These are phyloP conservation scores for Inga laurina DNA, from an alignment of 306 rosid genomes.

Conservation along the genomic window DNA sequence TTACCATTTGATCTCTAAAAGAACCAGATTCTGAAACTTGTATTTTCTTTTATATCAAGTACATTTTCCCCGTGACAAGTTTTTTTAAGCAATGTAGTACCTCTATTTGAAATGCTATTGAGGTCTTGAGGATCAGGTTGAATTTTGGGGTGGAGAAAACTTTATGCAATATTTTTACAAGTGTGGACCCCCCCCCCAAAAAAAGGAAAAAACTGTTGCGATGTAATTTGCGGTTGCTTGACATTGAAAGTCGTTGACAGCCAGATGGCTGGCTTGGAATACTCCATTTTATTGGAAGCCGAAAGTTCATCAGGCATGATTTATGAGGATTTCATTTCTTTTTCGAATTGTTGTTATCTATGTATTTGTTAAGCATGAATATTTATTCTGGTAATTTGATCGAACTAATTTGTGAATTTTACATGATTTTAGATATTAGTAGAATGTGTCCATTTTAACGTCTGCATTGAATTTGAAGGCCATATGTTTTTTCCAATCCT, in stretches of 20 bases:
- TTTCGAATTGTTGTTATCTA: background rate
- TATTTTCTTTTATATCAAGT: slow-evolving; percentile 9
- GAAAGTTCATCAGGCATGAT: slow-evolving; percentile 9
- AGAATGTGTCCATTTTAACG: background rate
- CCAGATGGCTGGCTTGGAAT: slow-evolving; percentile 12
- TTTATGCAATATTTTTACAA: slow-evolving; percentile 35
- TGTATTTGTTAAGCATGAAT: background rate
- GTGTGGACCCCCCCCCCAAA: slow-evolving; percentile 12
- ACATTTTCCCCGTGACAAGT: background rate
- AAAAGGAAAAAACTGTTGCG: background rate
- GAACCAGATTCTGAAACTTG: slow-evolving; percentile 30
- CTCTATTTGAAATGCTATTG: slow-evolving; percentile 10
- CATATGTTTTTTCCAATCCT: background rate
- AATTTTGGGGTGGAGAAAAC: slow-evolving; percentile 55
- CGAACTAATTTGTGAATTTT: background rate
- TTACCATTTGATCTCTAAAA: slow-evolving; percentile 47
- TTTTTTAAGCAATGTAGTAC: slow-evolving; percentile 12
- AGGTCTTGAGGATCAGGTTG: slow-evolving; percentile 40
- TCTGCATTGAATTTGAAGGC: background rate
- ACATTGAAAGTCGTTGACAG: background rate
- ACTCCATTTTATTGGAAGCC: background rate
- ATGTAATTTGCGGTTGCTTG: slow-evolving; percentile 15
- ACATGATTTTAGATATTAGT: background rate
- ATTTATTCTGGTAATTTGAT: background rate
- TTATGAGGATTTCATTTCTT: background rate